Percentiles rank a stretch among this genome's conserved stretches.
phyloP scores from a whole-genome alignment of 345 rosid genomes.

The Physaria fendleri region DNA sequence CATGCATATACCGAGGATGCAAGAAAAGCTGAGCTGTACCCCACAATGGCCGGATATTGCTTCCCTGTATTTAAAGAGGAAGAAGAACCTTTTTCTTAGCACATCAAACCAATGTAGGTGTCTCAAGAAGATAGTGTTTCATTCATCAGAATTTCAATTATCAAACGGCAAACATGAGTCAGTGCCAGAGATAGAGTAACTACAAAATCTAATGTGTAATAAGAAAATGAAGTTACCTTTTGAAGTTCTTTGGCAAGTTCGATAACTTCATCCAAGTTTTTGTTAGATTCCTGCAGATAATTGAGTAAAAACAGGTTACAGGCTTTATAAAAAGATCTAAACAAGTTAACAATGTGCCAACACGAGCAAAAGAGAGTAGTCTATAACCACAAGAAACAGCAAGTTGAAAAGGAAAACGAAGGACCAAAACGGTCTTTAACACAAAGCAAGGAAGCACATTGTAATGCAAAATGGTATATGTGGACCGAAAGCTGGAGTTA shows the following conservation, averaged over 20 bases:
- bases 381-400: background rate
- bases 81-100: background rate
- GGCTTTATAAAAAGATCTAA: background rate
- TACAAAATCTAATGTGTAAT: background rate
- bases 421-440: background rate
- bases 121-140: background rate
- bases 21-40: conserved; percentile 93
- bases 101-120: background rate
- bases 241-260: conserved; percentile 94
- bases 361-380: background rate
- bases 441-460: background rate
- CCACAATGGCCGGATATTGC: conserved; percentile 71
- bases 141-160: background rate
- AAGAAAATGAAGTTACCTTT: conserved; percentile 23
- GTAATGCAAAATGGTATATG: background rate
- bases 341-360: background rate
- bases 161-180: background rate
- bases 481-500: conserved; percentile 9
- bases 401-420: background rate
- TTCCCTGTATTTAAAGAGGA: conserved; percentile 43
- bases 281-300: conserved; percentile 61
- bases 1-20: conserved; percentile 98
- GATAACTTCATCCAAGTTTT: conserved; percentile 85
- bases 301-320: background rate
- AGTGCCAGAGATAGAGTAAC: background rate